Base-by-base conservation (phyloP, 805 yeast species). In the Cyberlindnera veronae region DNA sequence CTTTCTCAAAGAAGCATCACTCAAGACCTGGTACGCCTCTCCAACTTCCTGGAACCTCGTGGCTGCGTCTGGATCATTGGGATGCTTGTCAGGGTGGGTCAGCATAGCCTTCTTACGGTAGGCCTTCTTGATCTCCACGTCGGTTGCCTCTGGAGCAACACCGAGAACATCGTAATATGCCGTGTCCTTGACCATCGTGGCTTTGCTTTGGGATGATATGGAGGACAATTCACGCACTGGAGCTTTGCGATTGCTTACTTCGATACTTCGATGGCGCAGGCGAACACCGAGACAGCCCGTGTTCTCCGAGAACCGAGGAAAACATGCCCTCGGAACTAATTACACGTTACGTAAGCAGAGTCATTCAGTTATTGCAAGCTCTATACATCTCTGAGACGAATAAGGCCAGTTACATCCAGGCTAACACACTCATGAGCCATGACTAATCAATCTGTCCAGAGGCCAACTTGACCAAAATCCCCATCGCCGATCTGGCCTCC, bases 51-150 rank as follows among this genome's bases (percentile, higher is more conserved):
- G 96, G 64, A 93, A 93, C 54, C 83, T 81, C 36, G 75, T 77
- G 12, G 91, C 88, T 13, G 99, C 99, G 11, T 77, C 75, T 29
- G 93, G 95, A 60, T 93, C 95, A 55, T 84, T 81, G n/a, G 95
- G 96, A 57, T 91, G 88, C 68, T 93, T 93, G 62, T 93, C 99
- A 1, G 99, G 99, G 62, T 91, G 99, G 36, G 86, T 84, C 42
- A 70, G 72, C 63, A 91, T 84, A 7, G 98, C 98, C 61, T 80
- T 79, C 60, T 84, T 85, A 47, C 99, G 74, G 63, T 93, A 93
- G 0, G 97, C 95, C 61, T 88, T 88, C 64, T 93, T 93, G 63
- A 93, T 86, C 49, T 93, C 95, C 10, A 76, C 68, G 5, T 81
- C 81, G 0, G 84, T 73, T 15, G 97, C 97, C 11, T 75, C 75